These are phyloP conservation scores for Quercus rubra DNA, from an alignment of 306 rosid species.

Conservation along the genomic window DNA sequence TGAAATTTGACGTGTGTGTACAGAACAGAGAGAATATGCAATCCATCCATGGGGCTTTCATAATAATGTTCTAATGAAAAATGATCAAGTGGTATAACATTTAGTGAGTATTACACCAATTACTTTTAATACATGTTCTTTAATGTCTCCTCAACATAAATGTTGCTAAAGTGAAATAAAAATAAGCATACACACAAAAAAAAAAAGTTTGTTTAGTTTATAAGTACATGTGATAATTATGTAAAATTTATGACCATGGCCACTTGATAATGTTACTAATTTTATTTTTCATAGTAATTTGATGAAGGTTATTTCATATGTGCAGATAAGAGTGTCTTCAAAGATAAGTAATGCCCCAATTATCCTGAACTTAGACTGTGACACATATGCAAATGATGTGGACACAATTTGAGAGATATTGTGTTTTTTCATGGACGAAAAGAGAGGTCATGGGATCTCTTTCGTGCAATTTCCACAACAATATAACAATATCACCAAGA, in stretches of 20 bases:
- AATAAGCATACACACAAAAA: too few relatives aligned
- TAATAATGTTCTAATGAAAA: too few relatives aligned
- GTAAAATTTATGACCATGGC: neutral
- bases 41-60: too few relatives aligned
- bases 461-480: constrained; percentile 57
- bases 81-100: too few relatives aligned
- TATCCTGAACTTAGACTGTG: constrained; percentile 69
- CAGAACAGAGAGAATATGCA: too few relatives aligned
- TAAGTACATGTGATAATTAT: too few relatives aligned
- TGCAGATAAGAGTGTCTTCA: constrained; percentile 70
- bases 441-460: constrained; percentile 48
- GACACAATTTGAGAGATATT: constrained; percentile 42
- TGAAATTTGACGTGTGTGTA: too few relatives aligned
- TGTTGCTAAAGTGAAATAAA: too few relatives aligned
- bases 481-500: constrained; percentile 37
- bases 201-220: too few relatives aligned
- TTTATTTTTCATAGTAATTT: neutral
- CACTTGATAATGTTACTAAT: neutral
- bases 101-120: too few relatives aligned
- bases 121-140: too few relatives aligned
- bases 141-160: too few relatives aligned
- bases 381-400: constrained; percentile 54
- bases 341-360: constrained; percentile 63
- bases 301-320: neutral
- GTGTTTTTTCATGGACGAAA: constrained; percentile 64